Conservation (phyloP, 208 protist species). For the Wallacemonas sp. region DNA sequence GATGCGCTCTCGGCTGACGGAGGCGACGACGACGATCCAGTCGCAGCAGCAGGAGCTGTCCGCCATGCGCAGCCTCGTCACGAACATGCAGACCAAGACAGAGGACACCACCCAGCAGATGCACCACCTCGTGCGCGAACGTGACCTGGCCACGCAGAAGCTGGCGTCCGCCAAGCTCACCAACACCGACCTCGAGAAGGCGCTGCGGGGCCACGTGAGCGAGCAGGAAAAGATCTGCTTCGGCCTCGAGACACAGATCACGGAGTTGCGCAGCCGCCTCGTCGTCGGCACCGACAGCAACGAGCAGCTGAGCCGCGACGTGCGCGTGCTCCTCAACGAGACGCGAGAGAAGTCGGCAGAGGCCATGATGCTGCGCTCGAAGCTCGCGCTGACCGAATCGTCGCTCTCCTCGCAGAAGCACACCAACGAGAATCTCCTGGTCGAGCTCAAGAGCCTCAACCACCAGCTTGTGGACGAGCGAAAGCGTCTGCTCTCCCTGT, state of each 20-base stretch:
- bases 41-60: conserved; percentile 78
- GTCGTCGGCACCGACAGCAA: conserved; percentile 83
- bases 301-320: conserved; percentile 74
- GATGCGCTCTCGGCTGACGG: conserved; percentile 75
- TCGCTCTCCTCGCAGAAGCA: conserved; percentile 77
- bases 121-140: conserved; percentile 85
- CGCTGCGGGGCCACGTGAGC: conserved; percentile 45
- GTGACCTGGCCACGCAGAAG: conserved; percentile 76
- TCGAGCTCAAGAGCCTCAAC: conserved; percentile 79
- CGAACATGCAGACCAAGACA: conserved; percentile 44
- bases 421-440: conserved; percentile 85
- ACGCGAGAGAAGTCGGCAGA: conserved; percentile 61
- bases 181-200: conserved; percentile 59
- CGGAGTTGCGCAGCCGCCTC: conserved; percentile 78
- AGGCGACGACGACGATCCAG: conserved; percentile 63
- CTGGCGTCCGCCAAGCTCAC: conserved; percentile 50
- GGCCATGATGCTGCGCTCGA: conserved; percentile 68
- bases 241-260: conserved; percentile 69
- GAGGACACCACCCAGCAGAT: conserved; percentile 73
- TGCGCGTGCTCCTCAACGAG: conserved; percentile 63
- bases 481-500: conserved; percentile 64
- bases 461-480: conserved; percentile 78
- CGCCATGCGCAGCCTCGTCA: conserved; percentile 36
- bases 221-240: conserved; percentile 77
- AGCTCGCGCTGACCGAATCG: conserved; percentile 73